Evolutionary conservation across 805 yeast species (phyloP), one percentile per base, ranked within the genome.

Genomic region (Candida ponderosae): DNA sequence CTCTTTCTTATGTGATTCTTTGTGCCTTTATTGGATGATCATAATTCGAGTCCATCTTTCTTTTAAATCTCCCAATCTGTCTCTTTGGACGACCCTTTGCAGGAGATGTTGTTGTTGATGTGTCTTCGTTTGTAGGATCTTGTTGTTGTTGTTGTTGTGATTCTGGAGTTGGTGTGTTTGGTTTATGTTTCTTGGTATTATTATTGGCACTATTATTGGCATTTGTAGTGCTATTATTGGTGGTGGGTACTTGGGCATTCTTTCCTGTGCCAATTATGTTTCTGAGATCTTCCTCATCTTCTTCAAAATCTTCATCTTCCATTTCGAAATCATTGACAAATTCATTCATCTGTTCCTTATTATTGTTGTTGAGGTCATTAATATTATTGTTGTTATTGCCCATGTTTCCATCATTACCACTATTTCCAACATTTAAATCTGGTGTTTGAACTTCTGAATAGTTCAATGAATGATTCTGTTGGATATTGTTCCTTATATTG

Each of bases 401-500:
- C n/a, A 11, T 9, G 28, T 9, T 24, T 8, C 14, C 5, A 24
- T 2, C 14, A 11, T 24, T 24, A 8, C 15, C 2, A 24, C 14
- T 24, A 24, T 24, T 24, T 11, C 11, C 14, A 5, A 13, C 28
- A 21, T 24, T 24, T 2, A 24, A 3, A 6, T 11, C 14, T 24
- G 28, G 13, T 11, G 11, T 13, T n/a, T 4, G 28, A 3, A 13
- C 6, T 24, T 24, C 28, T 11, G 28, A 24, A 11, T 24, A 24
- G 13, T 13, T 24, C 14, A 24, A 24, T 11, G 28, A 24, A 24
- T 24, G 28, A 6, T 11, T 9, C n/a, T 24, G 6, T 24, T 24
- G 28, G 14, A 24, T 34, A 9, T 39, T 21, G 7, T 33, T 29
- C 3, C 16, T 16, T 8, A 38, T 32, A 30, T 48, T 48, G 7